These are phyloP conservation scores for Terfezia boudieri DNA, from an alignment of 495 filamentous ascomycete genomes.

Conservation along the genomic window DNA sequence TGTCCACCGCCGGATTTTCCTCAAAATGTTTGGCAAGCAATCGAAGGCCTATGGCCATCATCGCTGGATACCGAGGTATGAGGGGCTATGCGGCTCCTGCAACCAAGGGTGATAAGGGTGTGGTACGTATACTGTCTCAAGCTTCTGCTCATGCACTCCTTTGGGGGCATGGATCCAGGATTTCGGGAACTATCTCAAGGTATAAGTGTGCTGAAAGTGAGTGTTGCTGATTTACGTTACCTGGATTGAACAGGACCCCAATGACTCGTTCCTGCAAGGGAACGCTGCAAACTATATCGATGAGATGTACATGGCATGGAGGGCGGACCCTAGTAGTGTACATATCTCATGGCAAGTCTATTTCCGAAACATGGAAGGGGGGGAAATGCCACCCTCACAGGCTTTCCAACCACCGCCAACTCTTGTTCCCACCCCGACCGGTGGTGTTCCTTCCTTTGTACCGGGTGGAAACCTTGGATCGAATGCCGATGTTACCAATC, in stretches of 20 bases:
- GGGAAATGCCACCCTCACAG: constrained; percentile 89
- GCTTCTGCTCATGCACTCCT: not conserved
- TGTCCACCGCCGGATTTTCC: not conserved
- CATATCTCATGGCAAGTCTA: constrained; percentile 98
- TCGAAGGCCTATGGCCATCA: not conserved
- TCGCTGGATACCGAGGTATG: not conserved
- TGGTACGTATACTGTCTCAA: not conserved
- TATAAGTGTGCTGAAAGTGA: not conserved
- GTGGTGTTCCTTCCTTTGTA: constrained; percentile 53
- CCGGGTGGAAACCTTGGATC: constrained; percentile 47
- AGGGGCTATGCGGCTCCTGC: not conserved
- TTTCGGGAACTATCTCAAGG: not conserved
- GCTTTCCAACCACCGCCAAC: constrained; percentile 92
- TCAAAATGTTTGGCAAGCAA: not conserved
- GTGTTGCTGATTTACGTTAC: no score
- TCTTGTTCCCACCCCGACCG: constrained; percentile 55
- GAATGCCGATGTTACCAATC: constrained; percentile 74
- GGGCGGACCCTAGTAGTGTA: constrained; percentile 74
- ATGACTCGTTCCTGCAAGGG: constrained; percentile 83
- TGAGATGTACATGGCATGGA: constrained; percentile 98
- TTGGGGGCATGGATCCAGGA: not conserved
- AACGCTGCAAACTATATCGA: constrained; percentile 97
- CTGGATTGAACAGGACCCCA: constrained; percentile 38
- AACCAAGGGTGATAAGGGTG: not conserved
- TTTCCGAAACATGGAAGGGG: constrained; percentile 96